These are phyloP conservation scores for Wickerhamomyces chambardii DNA, from an alignment of 805 yeast genomes.

Conservation along the genomic window DNA sequence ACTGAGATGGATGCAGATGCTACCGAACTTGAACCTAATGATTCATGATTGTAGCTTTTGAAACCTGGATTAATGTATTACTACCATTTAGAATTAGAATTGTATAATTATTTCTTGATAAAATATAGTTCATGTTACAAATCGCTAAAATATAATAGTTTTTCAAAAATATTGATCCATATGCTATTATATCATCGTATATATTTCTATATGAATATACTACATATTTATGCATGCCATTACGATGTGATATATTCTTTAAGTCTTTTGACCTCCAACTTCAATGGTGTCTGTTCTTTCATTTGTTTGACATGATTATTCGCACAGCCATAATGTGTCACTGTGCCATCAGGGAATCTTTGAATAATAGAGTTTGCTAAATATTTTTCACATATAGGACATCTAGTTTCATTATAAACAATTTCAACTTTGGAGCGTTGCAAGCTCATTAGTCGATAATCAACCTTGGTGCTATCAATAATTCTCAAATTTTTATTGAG, in stretches of 20 bases:
- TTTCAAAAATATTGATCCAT: no score
- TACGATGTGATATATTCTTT: neutral
- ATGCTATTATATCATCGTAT: no score
- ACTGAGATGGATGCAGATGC: neutral
- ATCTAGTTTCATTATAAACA: conserved; percentile 17
- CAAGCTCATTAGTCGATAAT: conserved; percentile 1
- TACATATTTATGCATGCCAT: no score
- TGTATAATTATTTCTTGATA: no score
- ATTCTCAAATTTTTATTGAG: conserved; percentile 24
- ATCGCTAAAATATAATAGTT: no score
- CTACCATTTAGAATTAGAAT: no score
- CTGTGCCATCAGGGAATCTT: conserved; percentile 31
- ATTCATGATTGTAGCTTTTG: no score
- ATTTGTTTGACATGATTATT: neutral
- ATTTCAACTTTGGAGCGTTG: neutral
- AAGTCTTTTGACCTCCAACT: neutral
- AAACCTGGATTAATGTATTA: no score
- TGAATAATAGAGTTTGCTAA: conserved; percentile 47
- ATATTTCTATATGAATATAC: no score
- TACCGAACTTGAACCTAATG: no score
- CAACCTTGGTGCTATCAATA: conserved; percentile 24
- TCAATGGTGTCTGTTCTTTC: neutral
- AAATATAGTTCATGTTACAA: no score
- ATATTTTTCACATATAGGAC: conserved; percentile 49
- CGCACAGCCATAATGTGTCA: conserved; percentile 52